Evolutionary conservation across 225 moss, liverwort and hornwort genomes (phyloP).

Genomic region (Physcomitrium patens): DNA sequence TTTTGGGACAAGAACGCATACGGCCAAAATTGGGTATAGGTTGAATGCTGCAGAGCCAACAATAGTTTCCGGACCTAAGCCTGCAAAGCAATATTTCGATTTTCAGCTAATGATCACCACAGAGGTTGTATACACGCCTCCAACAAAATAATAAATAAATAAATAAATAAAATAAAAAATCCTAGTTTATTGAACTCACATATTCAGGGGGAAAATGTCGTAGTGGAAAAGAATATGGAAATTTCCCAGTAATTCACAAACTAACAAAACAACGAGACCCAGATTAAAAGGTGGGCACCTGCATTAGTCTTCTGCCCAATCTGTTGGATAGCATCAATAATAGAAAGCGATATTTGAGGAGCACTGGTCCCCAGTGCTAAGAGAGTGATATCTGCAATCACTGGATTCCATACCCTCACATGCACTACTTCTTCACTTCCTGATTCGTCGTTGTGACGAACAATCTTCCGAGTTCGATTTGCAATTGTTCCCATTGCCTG

Average conservation of each 20-base stretch:
- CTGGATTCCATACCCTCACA: constrained; percentile 79
- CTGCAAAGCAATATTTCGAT: constrained; percentile 39
- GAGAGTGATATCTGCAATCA: constrained; percentile 90
- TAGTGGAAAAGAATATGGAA: not conserved
- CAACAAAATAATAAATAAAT: no score
- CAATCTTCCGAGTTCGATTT: constrained; percentile 65
- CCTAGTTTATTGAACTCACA: not conserved
- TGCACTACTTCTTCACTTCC: constrained; percentile 50
- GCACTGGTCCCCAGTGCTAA: constrained; percentile 92
- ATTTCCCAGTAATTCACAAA: not conserved
- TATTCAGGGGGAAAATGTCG: not conserved
- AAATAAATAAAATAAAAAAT: no score
- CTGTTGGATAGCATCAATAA: constrained; percentile 78
- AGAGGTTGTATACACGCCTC: not conserved
- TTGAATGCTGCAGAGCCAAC: constrained; percentile 96
- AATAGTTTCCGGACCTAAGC: constrained; percentile 85
- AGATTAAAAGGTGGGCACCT: constrained; percentile 41
- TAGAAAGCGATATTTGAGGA: constrained; percentile 83
- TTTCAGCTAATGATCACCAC: constrained; percentile 20
- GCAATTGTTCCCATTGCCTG: constrained; percentile 86
- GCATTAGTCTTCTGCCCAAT: constrained; percentile 62
- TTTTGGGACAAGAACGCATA: constrained; percentile 86
- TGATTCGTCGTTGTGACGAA: constrained; percentile 49
- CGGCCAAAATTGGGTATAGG: constrained; percentile 74
- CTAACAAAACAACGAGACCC: not conserved